Evolutionary conservation across 495 filamentous ascomycete species (phyloP), one percentile per base, ranked within the genome.

Genomic region (Aspergillus mulundensis): DNA sequence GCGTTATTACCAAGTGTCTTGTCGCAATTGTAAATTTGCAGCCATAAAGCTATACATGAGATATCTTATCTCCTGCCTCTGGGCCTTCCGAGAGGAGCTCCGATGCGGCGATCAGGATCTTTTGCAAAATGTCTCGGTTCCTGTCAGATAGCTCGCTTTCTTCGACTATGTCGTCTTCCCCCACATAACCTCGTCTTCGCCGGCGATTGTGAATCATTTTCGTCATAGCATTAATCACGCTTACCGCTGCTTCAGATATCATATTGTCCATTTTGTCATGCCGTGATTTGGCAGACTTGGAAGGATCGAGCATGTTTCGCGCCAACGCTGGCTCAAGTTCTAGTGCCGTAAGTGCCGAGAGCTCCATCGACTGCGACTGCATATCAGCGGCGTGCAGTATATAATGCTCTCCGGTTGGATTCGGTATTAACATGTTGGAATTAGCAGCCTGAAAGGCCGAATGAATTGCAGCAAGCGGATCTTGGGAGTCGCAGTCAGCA

Each of bases 21-120:
- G 45, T 75, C 72, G 64, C 94, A 97, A 18, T 73, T 73, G 10
- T 77, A 45, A 84, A 90, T 7, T 93, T 97, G 71, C 93, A 97
- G 41, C 87, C 89, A 62, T 94, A 97, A 0, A 92, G 94, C 51
- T 86, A 84, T 21, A 84, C 80, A n/a, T n/a, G n/a, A n/a, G n/a
- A n/a, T n/a, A n/a, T n/a, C n/a, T n/a, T n/a, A 40, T 54, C 44
- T 14, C 6, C n/a, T 4, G 54, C 12, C 7, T n/a, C 55, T 10
- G 53, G 12, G 8, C 53, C 54, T 8, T 46, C 64, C 0, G 71
- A 70, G 5, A 75, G 63, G 15, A 60, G 60, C 3, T 70, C 67
- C 23, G 72, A 51, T 12, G 73, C 73, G 10, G 62, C 57, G 12
- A 66, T 61, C 18, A 76, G 54, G 15, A 76, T 65, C 43, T 57